Evolutionary conservation across 176 grass and related monocot species (phyloP), one percentile per base, ranked within the genome.

Genomic region (Tillandsia fasciculata): DNA sequence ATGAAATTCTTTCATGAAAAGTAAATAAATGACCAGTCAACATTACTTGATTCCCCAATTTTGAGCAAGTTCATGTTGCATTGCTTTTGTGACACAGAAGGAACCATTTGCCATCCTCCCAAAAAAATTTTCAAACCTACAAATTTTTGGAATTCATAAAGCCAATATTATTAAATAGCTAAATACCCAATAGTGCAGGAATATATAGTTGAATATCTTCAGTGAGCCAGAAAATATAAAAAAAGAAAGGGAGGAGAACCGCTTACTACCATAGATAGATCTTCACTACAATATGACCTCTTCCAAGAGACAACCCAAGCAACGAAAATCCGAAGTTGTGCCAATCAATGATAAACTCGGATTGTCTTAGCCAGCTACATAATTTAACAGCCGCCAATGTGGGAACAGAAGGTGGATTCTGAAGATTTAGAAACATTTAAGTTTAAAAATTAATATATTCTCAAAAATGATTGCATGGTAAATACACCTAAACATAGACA

Each of bases 401-500:
- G 69, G 95, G 95, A 80, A 99, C 95, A 15, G 90, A 99, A 54
- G 95, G 95, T 80, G 90, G 95, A 79, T 99, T 99, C 95, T 99
- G 63, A 84, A 63, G 29, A 68, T 69, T 27, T 73, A 70, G 56
- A 54, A 50, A 87, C 50, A 26, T 53, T 59, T 26, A 75, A 71
- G 63, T 64, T 73, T 23, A n/a, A 84, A 27, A 7, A 69, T 42
- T 42, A 42, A 29, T 42, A 42, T 42, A 42, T 18, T 61, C 4
- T 18, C 5, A 10, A 10, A 57, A 13, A 57, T 57, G 53, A 12
- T 12, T 12, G 53, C 14, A 57, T 15, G 53, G 53, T 17, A 8
- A 57, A 15, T 57, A 17, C 53, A 57, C 53, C 13, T 57, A 17
- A 57, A 57, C 53, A 57, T 57, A 57, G n/a, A n/a, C 8, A 57